A percentile compares a stretch with the other conserved stretches of the same genome.
Conservation (phyloP, 176 grass and related monocot species). For the Rhynchospora breviuscula region DNA sequence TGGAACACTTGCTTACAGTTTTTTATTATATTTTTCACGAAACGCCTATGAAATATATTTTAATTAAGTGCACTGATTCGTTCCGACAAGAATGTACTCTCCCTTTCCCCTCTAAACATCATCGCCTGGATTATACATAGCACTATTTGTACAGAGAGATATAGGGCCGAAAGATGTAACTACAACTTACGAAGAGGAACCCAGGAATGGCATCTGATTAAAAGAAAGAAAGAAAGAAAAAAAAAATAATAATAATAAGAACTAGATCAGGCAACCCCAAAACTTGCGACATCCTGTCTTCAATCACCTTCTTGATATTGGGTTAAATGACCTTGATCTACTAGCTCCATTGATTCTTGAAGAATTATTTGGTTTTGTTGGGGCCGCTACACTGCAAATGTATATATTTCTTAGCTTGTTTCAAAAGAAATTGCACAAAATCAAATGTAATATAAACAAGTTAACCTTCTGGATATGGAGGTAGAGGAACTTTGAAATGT, state of each 20-base stretch:
- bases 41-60: background rate
- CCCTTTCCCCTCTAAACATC: background rate
- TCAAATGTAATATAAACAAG: slow-evolving; percentile 1
- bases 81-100: background rate
- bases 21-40: background rate
- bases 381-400: background rate
- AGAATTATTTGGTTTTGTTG: slow-evolving; percentile 11
- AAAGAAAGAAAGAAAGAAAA: background rate
- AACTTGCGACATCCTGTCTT: background rate
- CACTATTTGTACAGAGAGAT: background rate
- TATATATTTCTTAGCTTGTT: background rate
- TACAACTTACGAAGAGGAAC: background rate
- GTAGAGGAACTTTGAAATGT: slow-evolving; percentile 16
- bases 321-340: slow-evolving; percentile 4
- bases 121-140: background rate
- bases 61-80: background rate
- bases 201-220: background rate
- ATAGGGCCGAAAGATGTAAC: background rate
- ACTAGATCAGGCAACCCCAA: background rate
- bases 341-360: background rate
- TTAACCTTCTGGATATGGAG: slow-evolving; percentile 18
- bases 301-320: slow-evolving; percentile 6
- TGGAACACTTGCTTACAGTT: background rate
- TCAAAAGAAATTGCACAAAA: background rate
- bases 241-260: too few species aligned